Evolutionary conservation across 1,284 basidiomycete genomes (phyloP).

Genomic region (Leccinum fuscescens): DNA sequence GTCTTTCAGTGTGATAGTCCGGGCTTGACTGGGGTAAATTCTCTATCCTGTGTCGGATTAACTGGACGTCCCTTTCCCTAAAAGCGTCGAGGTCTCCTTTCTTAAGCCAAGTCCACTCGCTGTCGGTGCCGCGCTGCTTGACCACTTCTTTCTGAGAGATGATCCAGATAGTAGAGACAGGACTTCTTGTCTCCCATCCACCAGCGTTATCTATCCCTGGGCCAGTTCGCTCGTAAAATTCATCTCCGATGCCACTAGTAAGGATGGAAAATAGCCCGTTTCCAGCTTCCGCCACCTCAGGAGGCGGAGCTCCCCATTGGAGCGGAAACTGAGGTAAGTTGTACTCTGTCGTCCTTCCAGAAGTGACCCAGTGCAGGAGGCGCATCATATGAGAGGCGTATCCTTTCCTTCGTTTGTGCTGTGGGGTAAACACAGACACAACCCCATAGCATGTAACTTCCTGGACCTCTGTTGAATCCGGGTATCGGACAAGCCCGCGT

Average conservation of each 20-base stretch:
- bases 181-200: slow-evolving; percentile 49
- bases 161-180: slow-evolving; percentile 47
- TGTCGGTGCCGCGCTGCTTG: background rate
- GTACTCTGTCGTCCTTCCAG: slow-evolving; percentile 23
- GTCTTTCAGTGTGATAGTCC: slow-evolving; percentile 7
- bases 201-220: slow-evolving; percentile 31
- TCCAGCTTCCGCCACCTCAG: slow-evolving; percentile 19
- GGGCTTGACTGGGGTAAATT: slow-evolving; percentile 4
- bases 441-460: slow-evolving; percentile 38
- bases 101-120: slow-evolving; percentile 27
- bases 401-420: slow-evolving; percentile 40
- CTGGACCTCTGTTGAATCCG: slow-evolving; percentile 17
- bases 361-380: slow-evolving; percentile 46
- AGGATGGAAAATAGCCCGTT: slow-evolving; percentile 51
- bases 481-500: slow-evolving; percentile 27
- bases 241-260: slow-evolving; percentile 60
- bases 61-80: slow-evolving; percentile 15
- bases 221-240: slow-evolving; percentile 52
- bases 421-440: slow-evolving; percentile 46
- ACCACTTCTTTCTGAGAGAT: slow-evolving; percentile 15
- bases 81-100: slow-evolving; percentile 14
- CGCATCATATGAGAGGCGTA: slow-evolving; percentile 52
- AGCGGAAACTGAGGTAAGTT: slow-evolving; percentile 37
- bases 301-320: slow-evolving; percentile 40
- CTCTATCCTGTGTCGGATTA: slow-evolving; percentile 30